Evolutionary conservation across 345 rosid genomes (phyloP).

Genomic region (Passiflora organensis): DNA sequence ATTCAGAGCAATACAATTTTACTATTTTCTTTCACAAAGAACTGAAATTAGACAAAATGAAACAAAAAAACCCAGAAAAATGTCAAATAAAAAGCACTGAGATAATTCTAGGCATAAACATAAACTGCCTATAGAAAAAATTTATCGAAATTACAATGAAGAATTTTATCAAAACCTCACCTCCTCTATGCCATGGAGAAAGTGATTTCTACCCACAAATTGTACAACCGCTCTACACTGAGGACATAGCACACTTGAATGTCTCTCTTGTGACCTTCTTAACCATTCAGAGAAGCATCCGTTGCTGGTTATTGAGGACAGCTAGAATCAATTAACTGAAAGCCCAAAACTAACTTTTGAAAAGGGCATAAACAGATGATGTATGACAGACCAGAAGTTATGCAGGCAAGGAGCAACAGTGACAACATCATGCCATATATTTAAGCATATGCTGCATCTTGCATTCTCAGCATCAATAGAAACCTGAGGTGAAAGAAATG

Average conservation of each 20-base stretch:
- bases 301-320: constrained; percentile 52
- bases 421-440: constrained; percentile 89
- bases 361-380: background rate
- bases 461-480: constrained; percentile 64
- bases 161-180: constrained; percentile 26
- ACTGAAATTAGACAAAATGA: too few species aligned
- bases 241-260: constrained; percentile 67
- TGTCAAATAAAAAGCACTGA: too few species aligned
- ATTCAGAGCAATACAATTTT: too few species aligned
- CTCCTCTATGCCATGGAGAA: constrained; percentile 71
- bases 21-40: too few species aligned
- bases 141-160: background rate
- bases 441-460: constrained; percentile 90
- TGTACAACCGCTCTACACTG: constrained; percentile 85
- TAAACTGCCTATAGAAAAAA: background rate
- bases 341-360: background rate
- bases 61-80: too few species aligned
- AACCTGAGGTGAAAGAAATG: constrained; percentile 40
- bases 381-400: constrained; percentile 66
- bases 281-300: constrained; percentile 98
- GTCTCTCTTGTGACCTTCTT: constrained; percentile 67
- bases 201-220: constrained; percentile 81
- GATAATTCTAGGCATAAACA: too few species aligned
- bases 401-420: constrained; percentile 95
- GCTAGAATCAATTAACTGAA: constrained; percentile 12